These are phyloP conservation scores for Stagonosporopsis cucurbitacearum DNA, from an alignment of 2,329 filamentous ascomycete genomes.

Conservation along the genomic window DNA sequence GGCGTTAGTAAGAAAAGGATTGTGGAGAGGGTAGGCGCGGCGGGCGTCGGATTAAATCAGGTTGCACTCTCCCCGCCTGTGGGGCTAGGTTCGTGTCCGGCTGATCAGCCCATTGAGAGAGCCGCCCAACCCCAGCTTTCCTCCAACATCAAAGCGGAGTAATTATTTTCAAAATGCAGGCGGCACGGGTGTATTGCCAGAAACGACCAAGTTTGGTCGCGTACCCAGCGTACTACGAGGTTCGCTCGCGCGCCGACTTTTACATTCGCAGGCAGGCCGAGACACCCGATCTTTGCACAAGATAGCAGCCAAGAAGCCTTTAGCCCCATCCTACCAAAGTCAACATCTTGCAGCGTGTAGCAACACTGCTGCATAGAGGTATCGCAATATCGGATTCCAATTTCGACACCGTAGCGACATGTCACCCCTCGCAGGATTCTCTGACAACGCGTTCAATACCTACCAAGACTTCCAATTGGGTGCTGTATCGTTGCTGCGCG, in stretches of 20 bases:
- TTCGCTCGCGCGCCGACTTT: background rate
- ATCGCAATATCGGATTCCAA: background rate
- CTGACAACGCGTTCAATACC: slow-evolving; percentile 35
- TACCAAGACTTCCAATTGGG: slow-evolving; percentile 35
- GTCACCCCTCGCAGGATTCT: slow-evolving; percentile 39
- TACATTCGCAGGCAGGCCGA: background rate
- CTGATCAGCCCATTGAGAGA: slow-evolving; percentile 20
- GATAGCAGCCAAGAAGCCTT: background rate
- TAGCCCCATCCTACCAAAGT: background rate
- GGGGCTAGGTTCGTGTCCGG: slow-evolving; percentile 29
- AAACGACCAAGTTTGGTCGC: background rate
- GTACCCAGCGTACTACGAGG: background rate
- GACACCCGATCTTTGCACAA: background rate
- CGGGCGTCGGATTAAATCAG: slow-evolving; percentile 37
- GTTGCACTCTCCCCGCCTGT: slow-evolving; percentile 31
- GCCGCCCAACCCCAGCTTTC: slow-evolving; percentile 11
- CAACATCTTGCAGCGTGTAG: background rate
- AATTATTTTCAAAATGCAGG: background rate
- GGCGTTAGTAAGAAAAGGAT: slow-evolving; percentile 25
- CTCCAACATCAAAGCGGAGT: background rate
- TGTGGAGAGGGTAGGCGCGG: slow-evolving; percentile 29
- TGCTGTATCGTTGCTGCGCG: slow-evolving; percentile 32
- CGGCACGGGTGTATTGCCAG: slow-evolving; percentile 16
- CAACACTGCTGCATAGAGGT: background rate
- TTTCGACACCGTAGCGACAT: slow-evolving; percentile 21